phyloP scores from a whole-genome alignment of 2,329 filamentous ascomycete genomes.

The Aspergillus ustus region DNA sequence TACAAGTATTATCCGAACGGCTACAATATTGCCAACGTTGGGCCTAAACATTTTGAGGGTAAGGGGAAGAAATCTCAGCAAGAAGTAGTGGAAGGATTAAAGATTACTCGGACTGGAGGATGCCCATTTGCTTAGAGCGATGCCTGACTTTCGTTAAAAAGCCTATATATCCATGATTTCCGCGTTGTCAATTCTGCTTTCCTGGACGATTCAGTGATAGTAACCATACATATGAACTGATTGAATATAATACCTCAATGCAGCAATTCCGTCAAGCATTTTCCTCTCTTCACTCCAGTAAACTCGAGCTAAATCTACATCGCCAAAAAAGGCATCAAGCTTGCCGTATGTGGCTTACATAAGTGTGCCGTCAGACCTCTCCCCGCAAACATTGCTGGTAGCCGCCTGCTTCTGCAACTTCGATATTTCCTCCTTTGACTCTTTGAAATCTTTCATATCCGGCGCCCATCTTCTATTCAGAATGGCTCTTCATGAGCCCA shows the following conservation, averaged over 20 bases:
- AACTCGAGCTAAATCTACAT: not conserved
- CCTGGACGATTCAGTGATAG: not conserved
- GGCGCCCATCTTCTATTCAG: not conserved
- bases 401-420: not conserved
- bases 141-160: not conserved
- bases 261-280: not conserved
- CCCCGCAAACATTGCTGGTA: conserved; percentile 8
- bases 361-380: conserved; percentile 14
- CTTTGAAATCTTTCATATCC: not conserved
- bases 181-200: not conserved
- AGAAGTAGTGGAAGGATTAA: conserved; percentile 49
- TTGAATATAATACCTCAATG: not conserved
- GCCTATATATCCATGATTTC: not conserved
- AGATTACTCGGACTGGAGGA: conserved; percentile 46
- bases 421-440: not conserved
- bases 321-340: not conserved
- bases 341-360: conserved; percentile 12
- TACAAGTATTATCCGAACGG: conserved; percentile 55
- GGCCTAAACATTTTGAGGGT: conserved; percentile 60
- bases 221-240: not conserved
- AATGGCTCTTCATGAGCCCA: conserved; percentile 32
- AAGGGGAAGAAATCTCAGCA: conserved; percentile 48
- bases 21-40: conserved; percentile 61
- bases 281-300: not conserved
- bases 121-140: conserved; percentile 53